Evolutionary conservation across 2,329 filamentous ascomycete genomes (phyloP), one percentile per base, ranked within the genome.

Genomic region (Cyclaneusma minus): DNA sequence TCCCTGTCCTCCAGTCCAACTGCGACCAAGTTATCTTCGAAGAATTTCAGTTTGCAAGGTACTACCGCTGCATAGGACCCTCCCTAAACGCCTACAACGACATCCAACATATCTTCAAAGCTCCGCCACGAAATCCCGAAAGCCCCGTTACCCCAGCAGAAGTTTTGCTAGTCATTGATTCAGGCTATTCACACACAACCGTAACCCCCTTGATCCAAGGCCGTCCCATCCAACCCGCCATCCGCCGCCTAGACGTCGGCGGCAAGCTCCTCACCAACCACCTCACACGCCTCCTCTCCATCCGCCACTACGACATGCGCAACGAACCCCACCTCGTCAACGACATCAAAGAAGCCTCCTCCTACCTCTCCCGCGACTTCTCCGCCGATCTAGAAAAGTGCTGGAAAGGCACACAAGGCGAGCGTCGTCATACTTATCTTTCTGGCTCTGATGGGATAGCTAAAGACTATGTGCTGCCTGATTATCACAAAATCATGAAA

Each of bases 21-120:
- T 84, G 82, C 40, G 89, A 98, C 45, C 87, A 98, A 56, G 83
- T 98, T 45, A 70, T 95, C 2, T 95, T 98, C 58, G 89, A 98
- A 47, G 85, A 95, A 48, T 98, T 89, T 56, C 82, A 82, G 3
- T 98, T 98, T 51, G 68, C 76, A 7, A 77, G 79, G 38, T 92
- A 92, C 53, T 78, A 77, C 37, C 70, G 89, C 33, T 74, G 69
- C 30, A 58, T 80, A 36, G 82, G 70, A 0, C 65, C 82, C 5
- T 62, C 68, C 0, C 65, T 92, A 30, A 87, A 85, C 42, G 78
- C 83, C 7, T 92, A 87, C 54, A 78, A 83, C 42, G 76, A 89
- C 32, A 58, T 83, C 12, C 74, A 78, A 44, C 54, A 57, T 28
- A 60, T 82, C 15, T 80, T 83, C 35, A 69, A 65, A 27, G 72